Base-by-base conservation (phyloP, 129 eudicot genomes). In the Oenanthe sinensis region DNA sequence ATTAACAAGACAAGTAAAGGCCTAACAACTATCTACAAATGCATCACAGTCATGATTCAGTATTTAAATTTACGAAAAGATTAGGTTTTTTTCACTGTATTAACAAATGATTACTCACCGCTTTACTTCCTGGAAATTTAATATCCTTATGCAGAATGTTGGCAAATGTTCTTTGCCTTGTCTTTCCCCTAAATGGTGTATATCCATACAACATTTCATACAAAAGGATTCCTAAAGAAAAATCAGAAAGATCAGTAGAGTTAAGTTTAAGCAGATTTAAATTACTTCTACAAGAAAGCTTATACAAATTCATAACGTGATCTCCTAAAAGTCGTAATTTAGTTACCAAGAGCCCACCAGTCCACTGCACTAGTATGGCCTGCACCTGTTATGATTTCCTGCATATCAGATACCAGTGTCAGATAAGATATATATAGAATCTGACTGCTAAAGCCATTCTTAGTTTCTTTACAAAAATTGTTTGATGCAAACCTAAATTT, bases 321-420 rank as follows among this genome's bases (percentile, higher is more conserved):
- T 63, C 49, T 78, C 19, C 4, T 47, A 1, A 12, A 68, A 19
- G 28, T 43, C 6, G 3, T 42, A 42, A 49, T 22, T 22, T 47
- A 37, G 40, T 85, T 96, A 96, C 97, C 99, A 71, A 96, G 89
- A 54, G 99, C 99, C 99, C 97, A 96, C 99, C 99, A 96, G 81
- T 96, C 99, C 67, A 96, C 99, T 63, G 99, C 99, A 78, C 99
- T 96, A 72, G 91, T 85, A 85, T 96, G 99, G 22, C 99, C 99
- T 39, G 95, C 93, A 68, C 97, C 99, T 58, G 95, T 83, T 80
- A 96, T 89, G 80, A 96, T 96, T 84, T 96, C 99, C 99, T 96
- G 82, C 80, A 80, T 11, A 47, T 55, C 11, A 28, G 43, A 48
- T 58, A 68, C 46, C 36, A 47, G 17, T 11, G 45, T 42, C 6